Evolutionary conservation across 1,139 yeast genomes (phyloP).

Genomic region (Protomyces inundatus): DNA sequence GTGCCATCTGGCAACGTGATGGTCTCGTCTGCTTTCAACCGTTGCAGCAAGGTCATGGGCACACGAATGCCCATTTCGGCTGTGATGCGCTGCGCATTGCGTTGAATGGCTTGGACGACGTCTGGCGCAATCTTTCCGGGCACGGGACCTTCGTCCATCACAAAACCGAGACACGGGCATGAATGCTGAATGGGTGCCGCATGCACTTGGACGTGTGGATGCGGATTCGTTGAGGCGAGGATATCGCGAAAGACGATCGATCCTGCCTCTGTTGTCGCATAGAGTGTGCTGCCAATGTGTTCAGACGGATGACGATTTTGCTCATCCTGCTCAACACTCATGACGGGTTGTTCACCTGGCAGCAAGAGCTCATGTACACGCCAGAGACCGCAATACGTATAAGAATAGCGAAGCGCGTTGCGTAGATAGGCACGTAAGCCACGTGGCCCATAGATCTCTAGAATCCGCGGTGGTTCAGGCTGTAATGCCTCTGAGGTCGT

Average conservation of each 20-base stretch:
- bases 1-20: slow-evolving; percentile 14
- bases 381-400: slow-evolving; percentile 4
- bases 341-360: slow-evolving; percentile 12
- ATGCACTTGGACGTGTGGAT: not conserved
- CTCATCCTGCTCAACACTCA: not conserved
- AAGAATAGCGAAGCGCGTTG: slow-evolving; percentile 1
- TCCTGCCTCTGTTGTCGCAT: not conserved
- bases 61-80: not conserved
- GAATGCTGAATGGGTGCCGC: slow-evolving; percentile 24
- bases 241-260: slow-evolving; percentile 1
- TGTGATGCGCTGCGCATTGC: not conserved
- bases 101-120: not conserved
- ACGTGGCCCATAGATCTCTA: slow-evolving; percentile 24
- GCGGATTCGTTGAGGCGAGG: not conserved
- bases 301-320: slow-evolving; percentile 10
- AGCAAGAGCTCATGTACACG: slow-evolving; percentile 19
- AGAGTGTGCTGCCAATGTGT: not conserved
- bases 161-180: slow-evolving; percentile 20
- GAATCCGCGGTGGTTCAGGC: not conserved
- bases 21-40: not conserved
- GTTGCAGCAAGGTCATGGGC: slow-evolving; percentile 16
- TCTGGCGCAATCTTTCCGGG: slow-evolving; percentile 4
- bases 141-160: not conserved
- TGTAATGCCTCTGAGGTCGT: not conserved
- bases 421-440: slow-evolving; percentile 17